phyloP scores from a whole-genome alignment of 2,329 filamentous ascomycete species.

The Pseudogymnoascus destructans region DNA sequence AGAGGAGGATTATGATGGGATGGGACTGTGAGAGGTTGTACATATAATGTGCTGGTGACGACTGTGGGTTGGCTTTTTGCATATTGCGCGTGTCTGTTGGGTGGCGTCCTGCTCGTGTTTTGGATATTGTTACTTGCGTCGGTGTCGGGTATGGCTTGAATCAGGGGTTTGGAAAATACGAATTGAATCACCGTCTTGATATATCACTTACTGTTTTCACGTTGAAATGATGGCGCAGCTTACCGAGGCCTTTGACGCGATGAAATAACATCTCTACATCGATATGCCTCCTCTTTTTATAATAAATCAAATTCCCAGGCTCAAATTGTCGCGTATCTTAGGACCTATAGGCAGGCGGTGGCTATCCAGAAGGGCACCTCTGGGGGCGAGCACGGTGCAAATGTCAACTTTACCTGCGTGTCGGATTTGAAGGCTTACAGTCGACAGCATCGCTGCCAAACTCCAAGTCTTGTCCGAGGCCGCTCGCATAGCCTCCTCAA shows the following conservation, averaged over 20 bases:
- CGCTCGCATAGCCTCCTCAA: slow-evolving; percentile 22
- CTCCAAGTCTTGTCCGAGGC: slow-evolving; percentile 22
- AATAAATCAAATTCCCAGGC: background rate
- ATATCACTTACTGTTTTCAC: background rate
- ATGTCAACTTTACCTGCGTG: no score
- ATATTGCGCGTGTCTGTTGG: background rate
- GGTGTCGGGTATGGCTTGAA: background rate
- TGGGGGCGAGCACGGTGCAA: no score
- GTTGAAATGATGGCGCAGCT: background rate
- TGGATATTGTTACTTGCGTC: background rate
- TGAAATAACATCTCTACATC: background rate
- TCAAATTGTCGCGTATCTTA: no score
- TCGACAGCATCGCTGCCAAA: slow-evolving; percentile 23
- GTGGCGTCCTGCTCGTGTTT: background rate
- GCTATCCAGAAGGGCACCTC: no score
- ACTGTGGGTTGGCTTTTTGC: slow-evolving; percentile 1
- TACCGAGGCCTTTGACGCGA: background rate
- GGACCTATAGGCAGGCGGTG: no score
- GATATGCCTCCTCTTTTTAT: background rate
- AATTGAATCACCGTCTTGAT: background rate
- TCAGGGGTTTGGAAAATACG: background rate
- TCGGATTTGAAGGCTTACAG: no score
- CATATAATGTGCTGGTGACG: slow-evolving; percentile 1
- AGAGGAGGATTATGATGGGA: background rate
- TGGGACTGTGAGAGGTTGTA: background rate